These are phyloP conservation scores for Xylaria sp. DNA, from an alignment of 2,329 filamentous ascomycete species.

Conservation along the genomic window DNA sequence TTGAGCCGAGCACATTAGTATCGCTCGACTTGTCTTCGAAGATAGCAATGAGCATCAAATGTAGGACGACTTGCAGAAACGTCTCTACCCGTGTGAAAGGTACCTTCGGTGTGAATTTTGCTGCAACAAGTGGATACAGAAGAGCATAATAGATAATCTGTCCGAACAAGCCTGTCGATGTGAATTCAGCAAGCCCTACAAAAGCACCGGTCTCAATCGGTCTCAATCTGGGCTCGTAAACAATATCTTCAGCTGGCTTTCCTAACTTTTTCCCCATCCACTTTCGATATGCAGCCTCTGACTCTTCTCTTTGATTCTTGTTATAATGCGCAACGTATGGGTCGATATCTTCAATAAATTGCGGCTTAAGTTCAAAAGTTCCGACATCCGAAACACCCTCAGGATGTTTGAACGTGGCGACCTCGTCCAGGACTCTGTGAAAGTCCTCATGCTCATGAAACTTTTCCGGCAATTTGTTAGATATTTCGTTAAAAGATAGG, in stretches of 20 bases:
- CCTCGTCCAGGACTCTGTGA: constrained; percentile 82
- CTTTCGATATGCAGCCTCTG: constrained; percentile 87
- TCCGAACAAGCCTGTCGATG: constrained; percentile 84
- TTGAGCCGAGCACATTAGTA: constrained; percentile 58
- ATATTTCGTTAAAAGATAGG: constrained; percentile 92
- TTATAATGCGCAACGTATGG: constrained; percentile 97
- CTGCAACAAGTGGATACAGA: constrained; percentile 79
- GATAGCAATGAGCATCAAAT: constrained; percentile 86
- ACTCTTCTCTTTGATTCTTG: constrained; percentile 96
- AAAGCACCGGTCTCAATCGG: constrained; percentile 83
- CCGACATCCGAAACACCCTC: constrained; percentile 93
- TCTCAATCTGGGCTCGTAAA: constrained; percentile 88
- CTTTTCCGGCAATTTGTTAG: constrained; percentile 85
- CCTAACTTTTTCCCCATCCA: constrained; percentile 89
- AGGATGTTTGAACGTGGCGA: constrained; percentile 88
- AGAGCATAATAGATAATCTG: constrained; percentile 92
- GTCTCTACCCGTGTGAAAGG: constrained; percentile 87
- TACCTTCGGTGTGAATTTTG: constrained; percentile 76
- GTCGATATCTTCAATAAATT: constrained; percentile 89
- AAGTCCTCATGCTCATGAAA: constrained; percentile 91
- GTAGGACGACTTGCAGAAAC: constrained; percentile 90
- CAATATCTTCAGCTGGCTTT: constrained; percentile 82
- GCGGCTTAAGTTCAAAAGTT: constrained; percentile 89
- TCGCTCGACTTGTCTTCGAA: constrained; percentile 79
- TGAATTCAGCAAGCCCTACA: constrained; percentile 79